Conservation (phyloP, 2,329 filamentous ascomycete genomes). For the Colletotrichum liaoningense region DNA sequence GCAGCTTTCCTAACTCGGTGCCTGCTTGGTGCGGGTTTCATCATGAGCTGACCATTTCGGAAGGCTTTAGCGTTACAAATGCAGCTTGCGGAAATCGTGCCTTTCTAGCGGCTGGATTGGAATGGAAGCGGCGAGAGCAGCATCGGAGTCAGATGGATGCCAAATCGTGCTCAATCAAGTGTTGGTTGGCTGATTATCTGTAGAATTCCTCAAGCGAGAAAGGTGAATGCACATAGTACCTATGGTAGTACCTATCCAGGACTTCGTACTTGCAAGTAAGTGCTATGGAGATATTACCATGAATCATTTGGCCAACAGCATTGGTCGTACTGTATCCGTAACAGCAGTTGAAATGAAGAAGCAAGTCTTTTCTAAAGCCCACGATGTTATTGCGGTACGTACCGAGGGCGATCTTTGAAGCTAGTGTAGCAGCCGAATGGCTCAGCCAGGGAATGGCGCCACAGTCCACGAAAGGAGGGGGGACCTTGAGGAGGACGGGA, state of each 20-base stretch:
- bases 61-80: not conserved
- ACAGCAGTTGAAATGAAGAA: slow-evolving; percentile 26
- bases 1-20: slow-evolving; percentile 3
- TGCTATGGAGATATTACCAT: not conserved
- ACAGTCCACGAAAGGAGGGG: slow-evolving; percentile 5
- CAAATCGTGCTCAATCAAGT: not conserved
- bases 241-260: no score
- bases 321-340: slow-evolving; percentile 24
- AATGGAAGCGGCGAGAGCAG: slow-evolving; percentile 16
- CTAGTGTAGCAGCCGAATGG: slow-evolving; percentile 31
- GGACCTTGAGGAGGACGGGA: not conserved
- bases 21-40: slow-evolving; percentile 6
- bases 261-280: not conserved
- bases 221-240: not conserved
- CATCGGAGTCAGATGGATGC: not conserved
- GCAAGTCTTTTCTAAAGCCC: slow-evolving; percentile 6
- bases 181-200: not conserved
- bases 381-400: slow-evolving; percentile 24
- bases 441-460: slow-evolving; percentile 25
- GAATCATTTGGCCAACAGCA: not conserved
- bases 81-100: slow-evolving; percentile 12
- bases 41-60: not conserved
- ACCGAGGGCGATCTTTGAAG: slow-evolving; percentile 19
- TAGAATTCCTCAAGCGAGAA: not conserved
- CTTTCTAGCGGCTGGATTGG: slow-evolving; percentile 13